Base-by-base conservation (phyloP, 768 basidiomycete genomes). In the Russula griseocarnosa region DNA sequence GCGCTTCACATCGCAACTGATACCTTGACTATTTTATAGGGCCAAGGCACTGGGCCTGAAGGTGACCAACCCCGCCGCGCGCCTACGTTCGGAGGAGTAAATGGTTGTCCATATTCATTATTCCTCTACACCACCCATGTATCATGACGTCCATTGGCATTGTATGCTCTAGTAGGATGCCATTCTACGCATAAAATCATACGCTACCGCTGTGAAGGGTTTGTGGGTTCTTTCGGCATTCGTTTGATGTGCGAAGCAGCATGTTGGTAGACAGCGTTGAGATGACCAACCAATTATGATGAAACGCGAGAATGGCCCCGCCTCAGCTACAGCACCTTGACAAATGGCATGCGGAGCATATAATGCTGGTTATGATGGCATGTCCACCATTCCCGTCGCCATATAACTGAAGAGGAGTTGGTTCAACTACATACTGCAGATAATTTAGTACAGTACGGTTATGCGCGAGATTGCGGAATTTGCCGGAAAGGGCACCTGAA, bases 31-130 rank as follows among this genome's bases (percentile, higher is more conserved):
- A 47, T 61, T 49, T 66, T 47, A 1, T 70, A 94, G 92, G 74
- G 90, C 92, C 63, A 92, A 90, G 78, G 88, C 79, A 47, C 78
- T 95, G 70, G 88, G 89, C 63, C 81, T 98, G 77, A 98, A 95
- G 80, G 90, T 98, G 73, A 95, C 92, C 60, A 98, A 98, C 82
- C 75, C 93, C 59, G 85, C 87, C 66, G 96, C 90, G 71, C 90
- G 92, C 75, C 83, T 98, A 78, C 88, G 94, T 81, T 89, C 93
- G 75, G 95, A 98, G 82, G 95, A 98, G 79, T 79, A 74, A 72
- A 74, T 79, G 86, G 81, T 79, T 69, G 49, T 69, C 18, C 62
- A 65, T 76, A 73, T 78, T 76, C 71, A 71, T 69, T 72, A 70
- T 67, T 70, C 71, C 74, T 74, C 77, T 72, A 76, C 71, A 67